Conservation (phyloP, 352 stramenopile genomes). For the Globisporangium perplexum region DNA sequence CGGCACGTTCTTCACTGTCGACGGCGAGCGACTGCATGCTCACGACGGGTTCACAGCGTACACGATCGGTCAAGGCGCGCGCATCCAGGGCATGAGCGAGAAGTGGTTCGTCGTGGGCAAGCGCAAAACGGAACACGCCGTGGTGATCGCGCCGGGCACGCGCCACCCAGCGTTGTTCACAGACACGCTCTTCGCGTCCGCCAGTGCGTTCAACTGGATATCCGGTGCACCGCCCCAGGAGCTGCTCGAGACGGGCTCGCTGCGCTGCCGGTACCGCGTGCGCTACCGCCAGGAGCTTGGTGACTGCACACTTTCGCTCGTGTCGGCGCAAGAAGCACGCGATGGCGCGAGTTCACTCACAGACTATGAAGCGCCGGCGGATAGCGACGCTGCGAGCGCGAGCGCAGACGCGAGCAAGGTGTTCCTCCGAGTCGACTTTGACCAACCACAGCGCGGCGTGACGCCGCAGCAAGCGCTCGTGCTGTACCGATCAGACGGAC, state of each 20-base stretch:
- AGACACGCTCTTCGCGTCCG: slow-evolving; percentile 75
- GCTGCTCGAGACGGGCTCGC: slow-evolving; percentile 26
- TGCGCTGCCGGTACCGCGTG: slow-evolving; percentile 75
- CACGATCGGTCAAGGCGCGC: slow-evolving; percentile 92
- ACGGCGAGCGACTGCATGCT: slow-evolving; percentile 50
- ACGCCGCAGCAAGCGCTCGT: slow-evolving; percentile 83
- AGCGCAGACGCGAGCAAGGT: slow-evolving; percentile 1
- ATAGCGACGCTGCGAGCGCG: slow-evolving; percentile 6
- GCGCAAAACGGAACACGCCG: slow-evolving; percentile 52
- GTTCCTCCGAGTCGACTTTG: slow-evolving; percentile 78
- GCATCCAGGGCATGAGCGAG: slow-evolving; percentile 76
- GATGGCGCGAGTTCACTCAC: slow-evolving; percentile 36
- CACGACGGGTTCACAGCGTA: slow-evolving; percentile 86
- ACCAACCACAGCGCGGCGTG: slow-evolving; percentile 73
- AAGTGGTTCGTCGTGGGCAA: slow-evolving; percentile 92
- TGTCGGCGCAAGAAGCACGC: slow-evolving; percentile 28
- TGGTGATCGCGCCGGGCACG: slow-evolving; percentile 88
- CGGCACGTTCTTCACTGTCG: slow-evolving; percentile 80
- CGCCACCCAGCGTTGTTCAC: slow-evolving; percentile 90
- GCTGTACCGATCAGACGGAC: slow-evolving; percentile 74
- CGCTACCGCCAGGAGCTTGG: slow-evolving; percentile 76
- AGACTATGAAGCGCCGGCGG: slow-evolving; percentile 28
- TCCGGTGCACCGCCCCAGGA: slow-evolving; percentile 33
- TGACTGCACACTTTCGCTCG: slow-evolving; percentile 57
- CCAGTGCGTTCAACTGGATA: slow-evolving; percentile 90